These are phyloP conservation scores for Penicillium sp. DNA, from an alignment of 2,329 filamentous ascomycete species.

Conservation along the genomic window DNA sequence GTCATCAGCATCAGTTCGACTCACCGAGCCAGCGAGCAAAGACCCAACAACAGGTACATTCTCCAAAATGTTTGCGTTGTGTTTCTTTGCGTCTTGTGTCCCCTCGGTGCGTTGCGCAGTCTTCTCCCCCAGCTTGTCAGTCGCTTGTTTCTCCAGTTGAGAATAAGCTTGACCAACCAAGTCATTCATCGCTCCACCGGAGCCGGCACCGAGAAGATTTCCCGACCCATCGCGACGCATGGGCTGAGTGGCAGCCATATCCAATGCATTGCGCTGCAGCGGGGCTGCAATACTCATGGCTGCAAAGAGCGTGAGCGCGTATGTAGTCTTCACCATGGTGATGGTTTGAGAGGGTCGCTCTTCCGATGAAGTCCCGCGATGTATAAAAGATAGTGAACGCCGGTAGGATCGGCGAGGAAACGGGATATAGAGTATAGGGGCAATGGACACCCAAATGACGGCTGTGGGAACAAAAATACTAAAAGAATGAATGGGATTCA, in stretches of 20 bases:
- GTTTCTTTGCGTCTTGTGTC: background rate
- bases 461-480: background rate
- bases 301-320: conserved; percentile 19
- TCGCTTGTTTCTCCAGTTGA: background rate
- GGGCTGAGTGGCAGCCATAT: background rate
- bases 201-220: conserved; percentile 16
- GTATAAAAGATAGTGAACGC: conserved; percentile 12
- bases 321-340: conserved; percentile 22
- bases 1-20: background rate
- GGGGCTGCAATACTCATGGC: conserved; percentile 20
- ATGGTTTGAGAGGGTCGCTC: background rate
- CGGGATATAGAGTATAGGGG: background rate
- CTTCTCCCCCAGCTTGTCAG: background rate
- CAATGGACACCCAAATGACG: conserved; percentile 2
- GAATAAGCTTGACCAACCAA: conserved; percentile 2
- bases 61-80: conserved; percentile 1
- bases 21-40: background rate
- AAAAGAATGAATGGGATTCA: conserved; percentile 12
- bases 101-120: background rate
- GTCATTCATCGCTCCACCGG: conserved; percentile 10
- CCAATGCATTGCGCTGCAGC: conserved; percentile 5
- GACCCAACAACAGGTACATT: conserved; percentile 1
- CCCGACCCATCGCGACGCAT: conserved; percentile 10
- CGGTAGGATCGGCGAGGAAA: conserved; percentile 13
- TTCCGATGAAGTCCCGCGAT: background rate